Conservation (phyloP, 169 alveolate genomes). For the Babesia bovis region DNA sequence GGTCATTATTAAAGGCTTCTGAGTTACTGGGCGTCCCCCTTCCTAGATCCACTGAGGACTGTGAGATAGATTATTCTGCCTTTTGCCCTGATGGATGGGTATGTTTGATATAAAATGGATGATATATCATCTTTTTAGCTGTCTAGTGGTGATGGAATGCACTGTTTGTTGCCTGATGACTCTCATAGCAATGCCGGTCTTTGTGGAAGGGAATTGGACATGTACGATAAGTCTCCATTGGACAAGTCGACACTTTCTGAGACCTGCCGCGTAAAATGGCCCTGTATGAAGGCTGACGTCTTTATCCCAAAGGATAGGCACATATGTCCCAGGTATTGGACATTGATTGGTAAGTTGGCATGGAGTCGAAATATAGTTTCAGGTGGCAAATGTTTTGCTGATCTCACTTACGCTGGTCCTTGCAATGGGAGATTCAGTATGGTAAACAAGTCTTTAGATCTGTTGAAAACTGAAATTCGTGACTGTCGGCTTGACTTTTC, state of each 20-base stretch:
- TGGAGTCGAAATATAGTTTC: neutral
- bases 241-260: constrained; percentile 65
- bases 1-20: constrained; percentile 61
- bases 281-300: constrained; percentile 52
- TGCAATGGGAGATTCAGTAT: constrained; percentile 49
- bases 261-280: constrained; percentile 71
- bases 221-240: constrained; percentile 53
- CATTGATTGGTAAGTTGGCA: constrained; percentile 9
- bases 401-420: constrained; percentile 67
- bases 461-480: constrained; percentile 12
- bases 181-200: constrained; percentile 40
- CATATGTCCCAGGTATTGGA: constrained; percentile 66
- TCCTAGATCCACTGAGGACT: constrained; percentile 49
- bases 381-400: constrained; percentile 65
- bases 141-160: constrained; percentile 49
- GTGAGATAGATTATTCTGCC: constrained; percentile 71
- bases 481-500: constrained; percentile 68
- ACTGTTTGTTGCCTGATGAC: constrained; percentile 64
- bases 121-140: constrained; percentile 16
- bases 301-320: constrained; percentile 20
- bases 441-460: constrained; percentile 31
- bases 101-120: neutral
- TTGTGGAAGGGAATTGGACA: constrained; percentile 67
- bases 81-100: constrained; percentile 79
- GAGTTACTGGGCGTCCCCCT: constrained; percentile 45